Conservation (phyloP, 2,329 filamentous ascomycete genomes). For the Sporothrix pseudoabietina region DNA sequence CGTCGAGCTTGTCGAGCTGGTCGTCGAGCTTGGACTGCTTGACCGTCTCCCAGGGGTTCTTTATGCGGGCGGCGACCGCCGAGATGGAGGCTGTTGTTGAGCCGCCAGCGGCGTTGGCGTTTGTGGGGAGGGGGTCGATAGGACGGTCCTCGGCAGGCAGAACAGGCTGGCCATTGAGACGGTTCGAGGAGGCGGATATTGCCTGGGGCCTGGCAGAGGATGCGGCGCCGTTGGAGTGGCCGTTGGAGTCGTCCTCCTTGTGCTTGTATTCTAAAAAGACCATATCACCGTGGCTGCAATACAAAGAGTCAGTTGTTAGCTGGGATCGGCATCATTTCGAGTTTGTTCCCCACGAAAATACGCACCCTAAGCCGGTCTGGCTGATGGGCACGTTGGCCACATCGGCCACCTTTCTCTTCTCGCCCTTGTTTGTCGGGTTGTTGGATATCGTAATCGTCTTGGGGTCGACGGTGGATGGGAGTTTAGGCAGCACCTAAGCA, state of each 20-base stretch:
- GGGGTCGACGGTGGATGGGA: constrained; percentile 64
- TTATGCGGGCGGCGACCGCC: constrained; percentile 64
- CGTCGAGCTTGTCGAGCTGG: constrained; percentile 79
- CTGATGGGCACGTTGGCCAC: constrained; percentile 59
- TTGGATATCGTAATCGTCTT: constrained; percentile 64
- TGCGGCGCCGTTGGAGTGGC: constrained; percentile 43
- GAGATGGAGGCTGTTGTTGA: constrained; percentile 34
- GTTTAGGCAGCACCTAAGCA: constrained; percentile 56
- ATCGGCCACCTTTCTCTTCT: constrained; percentile 61
- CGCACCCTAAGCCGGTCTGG: constrained; percentile 63
- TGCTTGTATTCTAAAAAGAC: constrained; percentile 83
- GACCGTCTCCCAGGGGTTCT: constrained; percentile 91
- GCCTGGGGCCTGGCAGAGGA: constrained; percentile 41
- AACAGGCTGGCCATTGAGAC: constrained; percentile 77
- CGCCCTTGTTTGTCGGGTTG: constrained; percentile 55
- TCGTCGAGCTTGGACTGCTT: constrained; percentile 88
- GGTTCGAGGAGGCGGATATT: constrained; percentile 60
- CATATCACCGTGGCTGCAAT: constrained; percentile 80
- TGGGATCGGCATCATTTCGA: background rate
- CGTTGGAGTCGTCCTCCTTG: constrained; percentile 50
- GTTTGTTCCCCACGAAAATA: background rate
- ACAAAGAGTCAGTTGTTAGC: constrained; percentile 6
- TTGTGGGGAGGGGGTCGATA: constrained; percentile 57
- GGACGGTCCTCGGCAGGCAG: constrained; percentile 67
- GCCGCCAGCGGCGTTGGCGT: background rate